Percentiles rank a stretch among this genome's conserved stretches.
Conservation (phyloP, 768 basidiomycete species). For the Termitomyces sp. region DNA sequence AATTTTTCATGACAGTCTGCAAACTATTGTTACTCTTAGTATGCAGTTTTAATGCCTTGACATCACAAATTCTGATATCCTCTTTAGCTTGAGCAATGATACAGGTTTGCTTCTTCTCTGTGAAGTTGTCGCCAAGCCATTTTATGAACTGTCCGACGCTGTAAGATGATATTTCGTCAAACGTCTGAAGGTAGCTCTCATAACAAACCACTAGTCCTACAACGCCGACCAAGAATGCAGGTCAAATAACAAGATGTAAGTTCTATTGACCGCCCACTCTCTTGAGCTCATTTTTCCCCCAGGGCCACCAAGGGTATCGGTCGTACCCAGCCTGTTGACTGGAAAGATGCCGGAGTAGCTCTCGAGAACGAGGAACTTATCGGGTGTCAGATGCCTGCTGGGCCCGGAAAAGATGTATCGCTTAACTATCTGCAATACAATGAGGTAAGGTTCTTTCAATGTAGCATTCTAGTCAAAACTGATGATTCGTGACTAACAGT, state of each 20-base stretch:
- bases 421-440: constrained; percentile 43
- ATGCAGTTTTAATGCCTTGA: constrained; percentile 13
- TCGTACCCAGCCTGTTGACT: constrained; percentile 41
- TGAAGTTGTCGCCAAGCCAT: constrained; percentile 54
- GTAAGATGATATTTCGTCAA: constrained; percentile 18
- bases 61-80: constrained; percentile 1
- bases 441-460: constrained; percentile 34
- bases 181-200: background rate
- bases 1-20: constrained; percentile 34
- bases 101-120: constrained; percentile 55
- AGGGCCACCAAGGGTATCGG: constrained; percentile 56
- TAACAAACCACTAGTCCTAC: constrained; percentile 28
- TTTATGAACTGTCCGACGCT: constrained; percentile 39
- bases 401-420: constrained; percentile 29
- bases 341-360: constrained; percentile 55
- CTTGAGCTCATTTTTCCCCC: background rate
- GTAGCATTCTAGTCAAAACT: background rate
- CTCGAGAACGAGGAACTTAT: constrained; percentile 42
- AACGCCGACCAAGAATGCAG: constrained; percentile 46
- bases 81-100: constrained; percentile 39
- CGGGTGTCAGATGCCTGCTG: constrained; percentile 60
- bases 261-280: constrained; percentile 3
- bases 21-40: constrained; percentile 49
- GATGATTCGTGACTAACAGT: constrained; percentile 26
- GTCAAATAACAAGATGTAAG: constrained; percentile 29